Evolutionary conservation across 2,329 filamentous ascomycete genomes (phyloP).

Genomic region (Aspergillus vadensis): DNA sequence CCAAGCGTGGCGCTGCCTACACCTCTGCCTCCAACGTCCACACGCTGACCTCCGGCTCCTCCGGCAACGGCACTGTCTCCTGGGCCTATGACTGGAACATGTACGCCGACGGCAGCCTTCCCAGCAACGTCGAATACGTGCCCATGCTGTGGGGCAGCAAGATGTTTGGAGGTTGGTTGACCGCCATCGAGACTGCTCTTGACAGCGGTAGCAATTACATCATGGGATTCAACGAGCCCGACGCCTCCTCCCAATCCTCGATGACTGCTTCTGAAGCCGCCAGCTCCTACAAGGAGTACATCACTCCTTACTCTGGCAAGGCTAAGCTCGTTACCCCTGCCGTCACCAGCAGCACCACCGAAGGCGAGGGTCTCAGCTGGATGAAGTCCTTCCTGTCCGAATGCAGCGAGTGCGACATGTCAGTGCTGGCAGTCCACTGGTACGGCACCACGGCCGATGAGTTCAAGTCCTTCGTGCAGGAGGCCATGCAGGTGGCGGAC

Average conservation of each 20-base stretch:
- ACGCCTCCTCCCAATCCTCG: slow-evolving; percentile 41
- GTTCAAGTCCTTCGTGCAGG: slow-evolving; percentile 42
- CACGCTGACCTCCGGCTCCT: slow-evolving; percentile 28
- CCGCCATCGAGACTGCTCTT: slow-evolving; percentile 37
- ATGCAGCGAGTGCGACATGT: slow-evolving; percentile 44
- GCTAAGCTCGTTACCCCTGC: slow-evolving; percentile 48
- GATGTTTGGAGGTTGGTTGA: slow-evolving; percentile 39
- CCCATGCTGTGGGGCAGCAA: slow-evolving; percentile 50
- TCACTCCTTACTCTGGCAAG: slow-evolving; percentile 39
- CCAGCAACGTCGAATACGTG: slow-evolving; percentile 44
- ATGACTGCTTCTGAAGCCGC: slow-evolving; percentile 43
- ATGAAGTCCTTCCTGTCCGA: slow-evolving; percentile 42
- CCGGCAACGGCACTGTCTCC: slow-evolving; percentile 28
- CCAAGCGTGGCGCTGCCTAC: slow-evolving; percentile 42
- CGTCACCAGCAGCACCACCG: slow-evolving; percentile 40
- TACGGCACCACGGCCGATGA: slow-evolving; percentile 39
- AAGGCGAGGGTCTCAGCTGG: slow-evolving; percentile 43
- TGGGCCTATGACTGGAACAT: slow-evolving; percentile 53
- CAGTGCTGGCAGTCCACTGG: slow-evolving; percentile 50
- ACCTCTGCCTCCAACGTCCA: slow-evolving; percentile 39
- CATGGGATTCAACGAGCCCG: slow-evolving; percentile 52
- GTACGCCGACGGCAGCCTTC: slow-evolving; percentile 31
- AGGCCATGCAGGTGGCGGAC: slow-evolving; percentile 38
- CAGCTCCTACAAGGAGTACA: slow-evolving; percentile 38
- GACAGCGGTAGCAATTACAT: slow-evolving; percentile 40